These are phyloP conservation scores for Dentipellis sp. DNA, from an alignment of 768 basidiomycete species.

Conservation along the genomic window DNA sequence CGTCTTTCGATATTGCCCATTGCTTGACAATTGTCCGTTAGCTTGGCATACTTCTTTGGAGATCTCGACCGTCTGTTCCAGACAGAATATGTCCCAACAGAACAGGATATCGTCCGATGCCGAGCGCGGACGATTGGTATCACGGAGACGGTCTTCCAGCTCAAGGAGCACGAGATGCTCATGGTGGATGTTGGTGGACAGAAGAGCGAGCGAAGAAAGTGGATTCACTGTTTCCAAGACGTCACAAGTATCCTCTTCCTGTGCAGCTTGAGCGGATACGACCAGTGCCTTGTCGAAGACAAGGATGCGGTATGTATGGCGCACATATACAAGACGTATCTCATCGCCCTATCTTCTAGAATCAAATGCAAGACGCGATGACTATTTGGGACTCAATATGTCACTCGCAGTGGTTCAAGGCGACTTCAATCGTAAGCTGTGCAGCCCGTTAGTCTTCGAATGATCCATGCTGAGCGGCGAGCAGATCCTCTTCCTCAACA, in stretches of 20 bases:
- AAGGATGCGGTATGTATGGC: slow-evolving; percentile 64
- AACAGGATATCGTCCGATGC: slow-evolving; percentile 84
- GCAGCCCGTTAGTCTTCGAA: not conserved
- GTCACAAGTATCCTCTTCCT: slow-evolving; percentile 90
- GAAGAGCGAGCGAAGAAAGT: slow-evolving; percentile 87
- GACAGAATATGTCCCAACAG: slow-evolving; percentile 59
- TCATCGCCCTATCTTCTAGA: slow-evolving; percentile 34
- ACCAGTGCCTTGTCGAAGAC: slow-evolving; percentile 91
- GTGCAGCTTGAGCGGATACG: slow-evolving; percentile 87
- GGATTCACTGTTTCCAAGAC: slow-evolving; percentile 94
- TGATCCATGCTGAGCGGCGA: not conserved
- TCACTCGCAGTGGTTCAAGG: slow-evolving; percentile 95
- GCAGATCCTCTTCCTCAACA: slow-evolving; percentile 3
- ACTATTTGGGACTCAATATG: slow-evolving; percentile 99
- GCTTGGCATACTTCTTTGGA: slow-evolving; percentile 69
- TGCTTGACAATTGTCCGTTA: slow-evolving; percentile 18
- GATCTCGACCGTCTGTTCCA: slow-evolving; percentile 75
- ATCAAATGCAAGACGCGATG: slow-evolving; percentile 98
- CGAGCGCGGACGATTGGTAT: slow-evolving; percentile 88
- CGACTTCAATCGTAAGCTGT: slow-evolving; percentile 69
- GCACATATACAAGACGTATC: not conserved
- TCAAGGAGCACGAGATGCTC: slow-evolving; percentile 75
- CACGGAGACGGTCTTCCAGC: slow-evolving; percentile 76
- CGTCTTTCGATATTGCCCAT: slow-evolving; percentile 4
- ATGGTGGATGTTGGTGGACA: slow-evolving; percentile 95